A percentile compares a stretch with the other conserved stretches of the same genome.
phyloP scores from a whole-genome alignment of 495 filamentous ascomycete species.

The Diplogelasinospora grovesii region DNA sequence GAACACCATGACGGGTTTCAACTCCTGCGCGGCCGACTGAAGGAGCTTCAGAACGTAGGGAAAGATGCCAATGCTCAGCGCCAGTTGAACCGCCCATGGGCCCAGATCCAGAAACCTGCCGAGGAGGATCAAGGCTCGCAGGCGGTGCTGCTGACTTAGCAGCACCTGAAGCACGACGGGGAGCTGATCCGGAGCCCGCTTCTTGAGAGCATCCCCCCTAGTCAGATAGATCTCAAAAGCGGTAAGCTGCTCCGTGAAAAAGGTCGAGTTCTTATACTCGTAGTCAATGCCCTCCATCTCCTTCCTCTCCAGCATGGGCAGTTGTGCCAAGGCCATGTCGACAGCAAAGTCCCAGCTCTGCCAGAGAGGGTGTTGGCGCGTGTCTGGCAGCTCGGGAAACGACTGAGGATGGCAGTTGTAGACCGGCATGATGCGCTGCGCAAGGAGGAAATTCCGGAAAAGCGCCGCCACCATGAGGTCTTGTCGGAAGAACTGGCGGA shows the following conservation, averaged over 20 bases:
- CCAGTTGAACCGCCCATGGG: slow-evolving; percentile 95
- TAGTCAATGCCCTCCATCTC: slow-evolving; percentile 69
- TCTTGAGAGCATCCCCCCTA: slow-evolving; percentile 70
- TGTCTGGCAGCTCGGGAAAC: slow-evolving; percentile 80
- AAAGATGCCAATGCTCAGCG: slow-evolving; percentile 96
- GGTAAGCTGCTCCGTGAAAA: slow-evolving; percentile 95
- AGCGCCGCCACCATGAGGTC: slow-evolving; percentile 99
- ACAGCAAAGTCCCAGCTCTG: slow-evolving; percentile 96
- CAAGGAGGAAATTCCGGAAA: slow-evolving; percentile 91
- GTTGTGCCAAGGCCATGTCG: slow-evolving; percentile 88
- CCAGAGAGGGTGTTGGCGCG: slow-evolving; percentile 90
- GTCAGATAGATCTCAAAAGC: slow-evolving; percentile 96
- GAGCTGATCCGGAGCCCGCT: slow-evolving; percentile 85
- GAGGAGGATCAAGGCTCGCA: slow-evolving; percentile 87
- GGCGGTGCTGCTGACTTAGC: slow-evolving; percentile 86
- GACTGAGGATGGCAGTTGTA: slow-evolving; percentile 93
- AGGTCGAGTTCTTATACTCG: slow-evolving; percentile 89
- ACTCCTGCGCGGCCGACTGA: slow-evolving; percentile 87
- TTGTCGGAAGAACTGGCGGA: slow-evolving; percentile 94
- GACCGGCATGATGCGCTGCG: slow-evolving; percentile 89
- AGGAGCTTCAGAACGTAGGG: slow-evolving; percentile 94
- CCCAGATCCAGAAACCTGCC: slow-evolving; percentile 92
- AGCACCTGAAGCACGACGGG: slow-evolving; percentile 95
- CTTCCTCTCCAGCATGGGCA: slow-evolving; percentile 70
- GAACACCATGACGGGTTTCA: slow-evolving; percentile 99